Evolutionary conservation across 2,329 filamentous ascomycete species (phyloP).

Genomic region (Venturia pyrina): DNA sequence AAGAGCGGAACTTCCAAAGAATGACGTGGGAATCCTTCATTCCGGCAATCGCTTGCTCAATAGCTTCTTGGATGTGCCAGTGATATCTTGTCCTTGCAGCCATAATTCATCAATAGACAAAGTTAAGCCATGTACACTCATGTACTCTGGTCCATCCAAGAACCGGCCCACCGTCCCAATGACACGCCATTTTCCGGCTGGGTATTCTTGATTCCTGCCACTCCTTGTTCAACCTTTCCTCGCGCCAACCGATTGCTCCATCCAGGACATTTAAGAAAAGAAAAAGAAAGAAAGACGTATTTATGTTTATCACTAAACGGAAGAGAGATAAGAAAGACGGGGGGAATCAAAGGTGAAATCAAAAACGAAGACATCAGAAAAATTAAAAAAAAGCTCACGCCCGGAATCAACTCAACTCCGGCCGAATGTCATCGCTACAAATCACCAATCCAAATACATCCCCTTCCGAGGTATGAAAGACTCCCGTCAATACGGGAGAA

Average conservation of each 20-base stretch:
- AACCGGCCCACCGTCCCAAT: not conserved
- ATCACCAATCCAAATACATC: not conserved
- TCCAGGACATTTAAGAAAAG: not conserved
- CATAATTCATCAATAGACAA: not conserved
- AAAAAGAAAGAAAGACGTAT: too few relatives aligned
- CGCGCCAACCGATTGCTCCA: not conserved
- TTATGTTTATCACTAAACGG: not conserved
- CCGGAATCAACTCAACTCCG: slow-evolving; percentile 1
- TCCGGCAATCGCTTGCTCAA: not conserved
- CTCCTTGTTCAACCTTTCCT: not conserved
- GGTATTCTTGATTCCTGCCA: not conserved
- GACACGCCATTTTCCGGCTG: not conserved
- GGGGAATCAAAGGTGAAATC: not conserved
- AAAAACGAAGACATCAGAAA: not conserved
- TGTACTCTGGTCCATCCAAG: not conserved
- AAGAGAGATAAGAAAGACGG: not conserved
- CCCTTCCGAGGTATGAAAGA: slow-evolving; percentile 19
- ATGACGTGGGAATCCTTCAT: not conserved
- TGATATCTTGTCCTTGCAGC: not conserved
- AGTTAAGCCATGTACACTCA: not conserved
- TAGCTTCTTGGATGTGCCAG: not conserved
- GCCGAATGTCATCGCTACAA: not conserved
- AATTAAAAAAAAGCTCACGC: not conserved
- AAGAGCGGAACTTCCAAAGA: not conserved
- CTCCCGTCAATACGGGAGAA: slow-evolving; percentile 19